Evolutionary conservation across 371 early-diverging fungal genomes (phyloP).

Genomic region (Mortierella sp.): DNA sequence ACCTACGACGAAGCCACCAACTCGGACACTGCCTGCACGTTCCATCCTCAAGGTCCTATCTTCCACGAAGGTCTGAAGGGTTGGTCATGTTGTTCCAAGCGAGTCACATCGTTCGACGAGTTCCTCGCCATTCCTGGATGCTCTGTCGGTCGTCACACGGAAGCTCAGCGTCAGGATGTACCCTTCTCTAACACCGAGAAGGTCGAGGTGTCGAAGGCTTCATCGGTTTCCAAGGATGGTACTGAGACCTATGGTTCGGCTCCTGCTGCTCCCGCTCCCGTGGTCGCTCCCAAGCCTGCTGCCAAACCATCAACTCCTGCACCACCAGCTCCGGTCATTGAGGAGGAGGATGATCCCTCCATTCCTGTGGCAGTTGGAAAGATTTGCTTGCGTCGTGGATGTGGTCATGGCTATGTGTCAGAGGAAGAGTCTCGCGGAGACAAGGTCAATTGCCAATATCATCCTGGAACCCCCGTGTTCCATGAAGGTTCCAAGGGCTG

Average conservation of each 20-base stretch:
- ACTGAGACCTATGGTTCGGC: conserved; percentile 27
- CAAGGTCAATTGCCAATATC: conserved; percentile 81
- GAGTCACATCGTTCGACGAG: conserved; percentile 91
- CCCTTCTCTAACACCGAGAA: conserved; percentile 26
- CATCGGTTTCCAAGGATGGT: conserved; percentile 21
- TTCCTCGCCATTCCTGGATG: conserved; percentile 90
- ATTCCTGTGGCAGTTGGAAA: conserved; percentile 82
- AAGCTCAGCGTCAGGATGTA: conserved; percentile 59
- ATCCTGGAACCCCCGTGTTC: conserved; percentile 90
- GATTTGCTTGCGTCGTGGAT: conserved; percentile 86
- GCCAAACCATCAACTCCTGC: conserved; percentile 16
- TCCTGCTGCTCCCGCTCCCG: conserved; percentile 18
- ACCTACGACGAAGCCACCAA: conserved; percentile 76
- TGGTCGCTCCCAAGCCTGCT: conserved; percentile 9
- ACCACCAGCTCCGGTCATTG: conserved; percentile 47
- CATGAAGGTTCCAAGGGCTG: conserved; percentile 96
- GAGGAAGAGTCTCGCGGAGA: conserved; percentile 71
- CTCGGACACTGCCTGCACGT: conserved; percentile 77
- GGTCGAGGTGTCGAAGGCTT: conserved; percentile 18
- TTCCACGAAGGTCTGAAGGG: conserved; percentile 95
- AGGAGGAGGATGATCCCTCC: conserved; percentile 78
- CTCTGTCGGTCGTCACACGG: conserved; percentile 72
- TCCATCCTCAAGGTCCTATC: conserved; percentile 86
- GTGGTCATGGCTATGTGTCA: conserved; percentile 74
- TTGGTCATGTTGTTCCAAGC: conserved; percentile 95